Evolutionary conservation across 2,329 filamentous ascomycete species (phyloP).

Genomic region (Ophiostoma quercus): DNA sequence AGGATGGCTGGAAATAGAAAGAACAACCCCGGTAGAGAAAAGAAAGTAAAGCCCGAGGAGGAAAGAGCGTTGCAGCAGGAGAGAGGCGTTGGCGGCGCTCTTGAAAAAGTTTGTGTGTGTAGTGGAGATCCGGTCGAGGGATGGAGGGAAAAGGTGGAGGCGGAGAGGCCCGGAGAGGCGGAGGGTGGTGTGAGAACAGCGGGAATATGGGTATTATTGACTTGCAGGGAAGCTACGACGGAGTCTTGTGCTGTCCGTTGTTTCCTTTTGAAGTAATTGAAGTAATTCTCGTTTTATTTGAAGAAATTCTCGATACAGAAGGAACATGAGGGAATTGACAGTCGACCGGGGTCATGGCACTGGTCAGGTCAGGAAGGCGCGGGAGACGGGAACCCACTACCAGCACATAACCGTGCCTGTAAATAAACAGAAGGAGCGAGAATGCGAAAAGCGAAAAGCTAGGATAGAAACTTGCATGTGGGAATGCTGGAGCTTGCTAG

Average conservation of each 20-base stretch:
- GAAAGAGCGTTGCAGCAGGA: constrained; percentile 10
- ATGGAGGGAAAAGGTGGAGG: constrained; percentile 22
- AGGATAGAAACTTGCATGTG: constrained; percentile 14
- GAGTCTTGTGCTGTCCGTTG: constrained; percentile 2
- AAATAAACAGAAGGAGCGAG: not conserved
- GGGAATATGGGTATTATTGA: not conserved
- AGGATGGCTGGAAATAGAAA: constrained; percentile 18
- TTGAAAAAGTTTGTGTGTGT: constrained; percentile 21
- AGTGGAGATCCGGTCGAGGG: constrained; percentile 18
- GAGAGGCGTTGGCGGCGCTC: not conserved
- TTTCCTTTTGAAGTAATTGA: not conserved
- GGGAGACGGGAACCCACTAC: not conserved
- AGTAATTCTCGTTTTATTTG: no score
- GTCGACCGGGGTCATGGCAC: not conserved
- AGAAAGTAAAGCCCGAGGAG: constrained; percentile 10
- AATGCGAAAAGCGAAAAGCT: constrained; percentile 8
- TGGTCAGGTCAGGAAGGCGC: not conserved
- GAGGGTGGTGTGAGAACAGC: constrained; percentile 16
- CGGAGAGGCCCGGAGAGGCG: constrained; percentile 26
- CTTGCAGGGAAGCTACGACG: not conserved
- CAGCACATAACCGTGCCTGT: not conserved
- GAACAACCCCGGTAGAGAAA: constrained; percentile 16
- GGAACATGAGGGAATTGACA: constrained; percentile 19
- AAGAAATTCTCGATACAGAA: not conserved
- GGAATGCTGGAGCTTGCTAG: constrained; percentile 17